Evolutionary conservation across 306 rosid species (phyloP), one percentile per base, ranked within the genome.

Genomic region (Begonia loranthoides): DNA sequence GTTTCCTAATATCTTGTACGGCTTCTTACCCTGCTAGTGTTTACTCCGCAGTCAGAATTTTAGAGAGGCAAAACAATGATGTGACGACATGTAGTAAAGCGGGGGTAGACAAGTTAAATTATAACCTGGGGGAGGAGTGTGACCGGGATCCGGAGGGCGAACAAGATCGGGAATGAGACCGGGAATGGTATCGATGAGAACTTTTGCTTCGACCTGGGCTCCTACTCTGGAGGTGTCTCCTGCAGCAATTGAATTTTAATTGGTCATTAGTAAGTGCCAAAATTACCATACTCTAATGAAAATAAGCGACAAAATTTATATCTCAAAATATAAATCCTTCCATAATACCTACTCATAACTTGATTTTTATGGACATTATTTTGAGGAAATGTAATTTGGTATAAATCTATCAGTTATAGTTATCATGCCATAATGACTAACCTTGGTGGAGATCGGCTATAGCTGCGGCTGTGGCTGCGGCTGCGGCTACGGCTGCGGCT

Each of bases 361-460:
- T 43, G 47, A n/a, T 10, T 43, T n/a, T 10, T 43, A 13, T 43
- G 47, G 15, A 43, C 15, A 13, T 43, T 2, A n/a, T n/a, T 43
- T 6, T 10, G 15, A 43, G 47, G 1, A 43, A 11, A 43, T 43
- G 13, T 6, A n/a, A 43, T 2, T n/a, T 43, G 45, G 2, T n/a
- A n/a, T n/a, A 41, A 12, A 41, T 12, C 45, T 41, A 1, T 41
- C 45, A 41, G 47, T 11, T 43, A n/a, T 10, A n/a, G 8, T 43
- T n/a, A 11, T 43, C 15, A n/a, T 10, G 47, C 47, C 47, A 43
- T n/a, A 24, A 13, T 41, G 12, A 58, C 50, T 47, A 44, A 82
- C 97, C 95, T 78, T 45, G 87, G 80, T 21, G 99, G 92, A 51
- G 99, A 86, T 45, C 71, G 85, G 72, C 99, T 90, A 63, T 58